These are phyloP conservation scores for Pseudonitzschia multistriata DNA, from an alignment of 108 stramenopile genomes.

Conservation along the genomic window DNA sequence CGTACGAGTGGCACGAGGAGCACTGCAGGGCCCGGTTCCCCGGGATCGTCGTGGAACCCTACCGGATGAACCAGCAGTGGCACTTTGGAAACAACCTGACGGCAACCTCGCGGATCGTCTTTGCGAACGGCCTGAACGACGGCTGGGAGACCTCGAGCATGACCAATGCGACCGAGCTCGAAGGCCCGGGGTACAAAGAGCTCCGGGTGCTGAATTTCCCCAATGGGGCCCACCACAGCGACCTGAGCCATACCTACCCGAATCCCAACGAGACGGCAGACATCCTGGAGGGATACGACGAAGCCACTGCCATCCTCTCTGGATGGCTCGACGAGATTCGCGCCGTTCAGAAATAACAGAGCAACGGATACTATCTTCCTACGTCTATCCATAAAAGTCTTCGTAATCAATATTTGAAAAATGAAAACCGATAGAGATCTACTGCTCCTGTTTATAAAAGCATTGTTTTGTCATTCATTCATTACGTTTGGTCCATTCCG, in stretches of 20 bases:
- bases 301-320: conserved; percentile 47
- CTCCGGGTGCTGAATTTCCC: conserved; percentile 62
- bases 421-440: no score
- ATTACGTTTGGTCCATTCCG: no score
- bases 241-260: conserved; percentile 27
- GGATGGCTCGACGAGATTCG: conserved; percentile 55
- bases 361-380: no score
- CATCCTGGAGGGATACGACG: conserved; percentile 55
- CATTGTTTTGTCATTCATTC: no score
- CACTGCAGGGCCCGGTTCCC: conserved; percentile 64
- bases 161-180: conserved; percentile 35
- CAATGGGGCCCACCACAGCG: conserved; percentile 85
- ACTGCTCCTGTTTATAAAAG: no score
- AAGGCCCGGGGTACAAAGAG: background rate
- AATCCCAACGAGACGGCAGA: conserved; percentile 61
- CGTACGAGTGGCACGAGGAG: conserved; percentile 38
- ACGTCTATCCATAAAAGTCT: no score
- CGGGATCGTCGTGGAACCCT: conserved; percentile 49
- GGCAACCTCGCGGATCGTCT: conserved; percentile 49
- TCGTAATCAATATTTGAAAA: no score
- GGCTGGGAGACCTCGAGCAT: conserved; percentile 46
- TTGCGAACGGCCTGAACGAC: conserved; percentile 62
- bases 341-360: background rate
- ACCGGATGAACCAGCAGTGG: conserved; percentile 46
- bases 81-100: conserved; percentile 55